Base-by-base conservation (phyloP, 805 yeast species). In the Suhomyces canberraensis region DNA sequence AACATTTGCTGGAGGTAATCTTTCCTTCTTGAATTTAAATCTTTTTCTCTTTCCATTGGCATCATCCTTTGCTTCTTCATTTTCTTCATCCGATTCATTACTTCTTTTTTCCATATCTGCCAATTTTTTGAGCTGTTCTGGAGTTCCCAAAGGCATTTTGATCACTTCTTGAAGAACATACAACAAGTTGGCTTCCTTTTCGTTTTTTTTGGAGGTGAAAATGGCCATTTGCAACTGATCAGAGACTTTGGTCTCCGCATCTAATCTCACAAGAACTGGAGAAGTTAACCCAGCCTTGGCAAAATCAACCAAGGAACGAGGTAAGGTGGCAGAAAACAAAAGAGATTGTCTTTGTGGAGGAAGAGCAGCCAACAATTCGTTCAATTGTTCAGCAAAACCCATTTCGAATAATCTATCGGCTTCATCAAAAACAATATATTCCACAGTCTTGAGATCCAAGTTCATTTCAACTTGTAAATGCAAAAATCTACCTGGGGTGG, bases 401-500 rank as follows among this genome's bases (percentile, higher is more conserved):
- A 89, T 81, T 66, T 91, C 98, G 54, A 91, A 91, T 52, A 91
- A 74, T 58, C 98, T 76, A 70, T 91, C 98, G 24, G 98, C 98
- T 68, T 91, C 98, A 64, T 91, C 98, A 58, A 91, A 91, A 1
- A 90, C 95, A 29, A 90, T 84, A 54, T 85, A 91, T 58, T 93
- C 96, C 13, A 93, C 78, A 2, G 87, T 75, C 46, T 76, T 78
- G 60, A 93, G 71, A 54, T 88, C 95, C 37, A 93, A 68, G 42
- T 77, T 77, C 99, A 93, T 93, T 66, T 93, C 99, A 18, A 91
- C 90, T 59, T 91, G 87, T 56, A 93, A 75, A 74, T 93, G 99
- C 63, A 91, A 64, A 52, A 93, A 93, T 61, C 99, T 76, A 60
- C 99, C 99, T 0, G 99, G 99, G 0, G 98, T 93, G 15, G 98